Evolutionary conservation across 305 asterid genomes (phyloP).

Genomic region (Fraxinus platypoda): DNA sequence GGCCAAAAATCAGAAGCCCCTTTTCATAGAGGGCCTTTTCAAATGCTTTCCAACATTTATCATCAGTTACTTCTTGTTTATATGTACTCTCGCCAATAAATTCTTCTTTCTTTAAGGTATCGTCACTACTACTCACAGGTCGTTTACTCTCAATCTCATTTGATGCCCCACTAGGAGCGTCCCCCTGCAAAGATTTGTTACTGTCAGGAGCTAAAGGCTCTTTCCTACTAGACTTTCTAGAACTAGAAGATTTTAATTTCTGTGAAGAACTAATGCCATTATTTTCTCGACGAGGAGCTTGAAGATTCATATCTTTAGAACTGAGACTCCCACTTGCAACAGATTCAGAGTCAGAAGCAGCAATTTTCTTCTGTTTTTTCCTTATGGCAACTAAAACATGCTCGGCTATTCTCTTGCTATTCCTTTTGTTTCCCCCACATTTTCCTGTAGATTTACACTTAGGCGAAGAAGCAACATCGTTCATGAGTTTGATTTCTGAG

Average conservation of each 20-base stretch:
- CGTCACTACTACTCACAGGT: slow-evolving; percentile 42
- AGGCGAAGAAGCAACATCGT: slow-evolving; percentile 52
- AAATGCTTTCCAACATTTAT: slow-evolving; percentile 77
- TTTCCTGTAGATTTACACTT: slow-evolving; percentile 48
- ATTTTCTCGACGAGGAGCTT: slow-evolving; percentile 46
- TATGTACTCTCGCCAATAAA: slow-evolving; percentile 44
- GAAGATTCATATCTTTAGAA: slow-evolving; percentile 40
- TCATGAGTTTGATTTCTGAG: slow-evolving; percentile 54
- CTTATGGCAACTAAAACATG: slow-evolving; percentile 61
- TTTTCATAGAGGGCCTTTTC: slow-evolving; percentile 90
- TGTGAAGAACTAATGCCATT: slow-evolving; percentile 51
- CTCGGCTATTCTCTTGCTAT: slow-evolving; percentile 87
- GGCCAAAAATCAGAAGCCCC: slow-evolving; percentile 90
- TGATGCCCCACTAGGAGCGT: slow-evolving; percentile 53
- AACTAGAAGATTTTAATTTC: slow-evolving; percentile 48
- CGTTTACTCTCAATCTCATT: slow-evolving; percentile 49
- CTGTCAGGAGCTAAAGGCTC: slow-evolving; percentile 43
- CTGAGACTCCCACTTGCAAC: slow-evolving; percentile 43
- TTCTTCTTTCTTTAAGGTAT: slow-evolving; percentile 55
- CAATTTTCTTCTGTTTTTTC: slow-evolving; percentile 72
- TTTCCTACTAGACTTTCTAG: slow-evolving; percentile 56
- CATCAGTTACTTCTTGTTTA: slow-evolving; percentile 48
- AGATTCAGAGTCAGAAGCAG: slow-evolving; percentile 61
- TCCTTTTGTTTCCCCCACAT: slow-evolving; percentile 57
- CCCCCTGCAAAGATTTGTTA: slow-evolving; percentile 50